Conservation (phyloP, 345 rosid species). For the Combretum micranthum region DNA sequence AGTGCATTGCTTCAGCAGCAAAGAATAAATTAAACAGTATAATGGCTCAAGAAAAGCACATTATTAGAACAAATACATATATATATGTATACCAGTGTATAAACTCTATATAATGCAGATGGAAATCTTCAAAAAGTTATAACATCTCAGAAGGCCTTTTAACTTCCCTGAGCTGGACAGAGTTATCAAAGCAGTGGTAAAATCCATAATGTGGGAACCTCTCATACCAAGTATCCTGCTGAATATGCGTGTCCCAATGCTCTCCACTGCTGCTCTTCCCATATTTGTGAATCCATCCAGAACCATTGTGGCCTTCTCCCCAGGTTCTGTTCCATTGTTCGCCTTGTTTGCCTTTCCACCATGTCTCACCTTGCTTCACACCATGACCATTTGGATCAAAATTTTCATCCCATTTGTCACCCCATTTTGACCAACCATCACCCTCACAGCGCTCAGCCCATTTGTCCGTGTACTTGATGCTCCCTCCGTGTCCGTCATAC, state of each 20-base stretch:
- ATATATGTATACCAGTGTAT: no score
- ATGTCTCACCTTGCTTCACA: slow-evolving; percentile 94
- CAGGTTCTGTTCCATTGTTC: slow-evolving; percentile 90
- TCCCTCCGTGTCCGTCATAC: slow-evolving; percentile 84
- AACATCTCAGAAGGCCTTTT: slow-evolving; percentile 49
- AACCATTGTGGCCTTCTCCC: slow-evolving; percentile 85
- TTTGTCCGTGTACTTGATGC: slow-evolving; percentile 85
- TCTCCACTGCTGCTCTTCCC: slow-evolving; percentile 96
- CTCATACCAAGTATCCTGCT: slow-evolving; percentile 92
- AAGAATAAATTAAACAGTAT: no score
- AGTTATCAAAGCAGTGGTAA: slow-evolving; percentile 85
- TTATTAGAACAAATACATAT: no score
- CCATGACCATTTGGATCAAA: slow-evolving; percentile 64
- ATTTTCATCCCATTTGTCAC: slow-evolving; percentile 97
- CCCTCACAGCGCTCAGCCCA: slow-evolving; percentile 92
- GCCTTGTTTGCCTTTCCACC: slow-evolving; percentile 91
- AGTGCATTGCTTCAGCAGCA: no score
- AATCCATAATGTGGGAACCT: slow-evolving; percentile 90
- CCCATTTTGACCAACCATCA: slow-evolving; percentile 91
- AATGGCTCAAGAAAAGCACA: no score
- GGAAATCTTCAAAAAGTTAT: no score
- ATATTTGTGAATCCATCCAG: slow-evolving; percentile 95
- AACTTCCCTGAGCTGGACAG: slow-evolving; percentile 74
- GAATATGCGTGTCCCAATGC: slow-evolving; percentile 80
- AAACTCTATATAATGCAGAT: no score